Evolutionary conservation across 306 rosid species (phyloP).

Genomic region (Hylodesmum podocarpum): DNA sequence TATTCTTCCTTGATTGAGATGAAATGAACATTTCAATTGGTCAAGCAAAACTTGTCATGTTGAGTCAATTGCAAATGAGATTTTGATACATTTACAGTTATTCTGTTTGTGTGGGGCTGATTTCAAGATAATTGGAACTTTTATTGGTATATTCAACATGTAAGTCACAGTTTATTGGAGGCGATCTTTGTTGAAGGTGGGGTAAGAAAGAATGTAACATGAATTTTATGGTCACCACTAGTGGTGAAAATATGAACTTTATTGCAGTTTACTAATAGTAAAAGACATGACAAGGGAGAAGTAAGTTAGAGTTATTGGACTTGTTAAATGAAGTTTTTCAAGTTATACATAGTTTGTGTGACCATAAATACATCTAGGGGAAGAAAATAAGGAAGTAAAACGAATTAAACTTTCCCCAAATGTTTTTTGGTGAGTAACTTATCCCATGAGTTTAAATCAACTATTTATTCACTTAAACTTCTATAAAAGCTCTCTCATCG

Average conservation of each 20-base stretch:
- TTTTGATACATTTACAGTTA: neutral
- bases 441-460: neutral
- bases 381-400: neutral
- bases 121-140: neutral
- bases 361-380: neutral
- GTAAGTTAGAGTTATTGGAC: neutral
- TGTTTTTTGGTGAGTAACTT: too few relatives aligned
- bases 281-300: neutral
- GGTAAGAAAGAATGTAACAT: neutral
- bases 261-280: neutral
- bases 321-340: neutral
- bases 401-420: neutral
- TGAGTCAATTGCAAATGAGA: neutral
- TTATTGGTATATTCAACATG: neutral
- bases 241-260: neutral
- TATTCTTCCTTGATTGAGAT: neutral
- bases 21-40: neutral
- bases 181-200: neutral
- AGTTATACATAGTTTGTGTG: neutral
- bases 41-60: neutral
- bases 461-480: neutral
- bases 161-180: neutral
- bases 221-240: neutral
- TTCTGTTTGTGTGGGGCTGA: constrained; percentile 8
- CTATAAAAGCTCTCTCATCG: neutral